Percentiles rank a stretch among this genome's conserved stretches.
Evolutionary conservation across 768 basidiomycete species (phyloP).

Genomic region (Russula foetens): DNA sequence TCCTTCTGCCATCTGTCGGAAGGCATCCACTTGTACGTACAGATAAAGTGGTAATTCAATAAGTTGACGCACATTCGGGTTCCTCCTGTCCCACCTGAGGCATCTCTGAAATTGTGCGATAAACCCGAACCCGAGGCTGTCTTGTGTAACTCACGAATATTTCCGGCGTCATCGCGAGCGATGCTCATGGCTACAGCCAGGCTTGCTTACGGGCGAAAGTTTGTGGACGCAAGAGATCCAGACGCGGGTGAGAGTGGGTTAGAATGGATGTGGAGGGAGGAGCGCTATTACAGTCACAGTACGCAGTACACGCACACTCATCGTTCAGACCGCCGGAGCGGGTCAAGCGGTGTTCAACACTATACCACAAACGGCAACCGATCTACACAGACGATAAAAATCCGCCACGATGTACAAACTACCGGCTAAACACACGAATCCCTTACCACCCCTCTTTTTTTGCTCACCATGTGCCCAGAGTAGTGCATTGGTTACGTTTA

Average conservation of each 20-base stretch:
- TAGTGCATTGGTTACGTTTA: constrained; percentile 40
- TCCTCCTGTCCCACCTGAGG: constrained; percentile 1
- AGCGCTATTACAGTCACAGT: background rate
- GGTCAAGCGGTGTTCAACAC: background rate
- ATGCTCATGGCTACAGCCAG: background rate
- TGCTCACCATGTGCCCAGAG: constrained; percentile 27
- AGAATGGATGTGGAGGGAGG: background rate
- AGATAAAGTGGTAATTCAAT: background rate
- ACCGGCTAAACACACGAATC: constrained; percentile 71
- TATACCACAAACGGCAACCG: background rate
- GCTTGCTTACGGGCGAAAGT: background rate
- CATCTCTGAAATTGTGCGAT: background rate
- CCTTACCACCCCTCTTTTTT: constrained; percentile 21
- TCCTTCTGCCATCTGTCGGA: background rate
- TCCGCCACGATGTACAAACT: constrained; percentile 95
- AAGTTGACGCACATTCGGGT: background rate
- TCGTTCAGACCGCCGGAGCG: background rate
- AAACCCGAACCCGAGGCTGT: constrained; percentile 2
- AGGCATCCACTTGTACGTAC: background rate
- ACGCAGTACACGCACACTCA: no score
- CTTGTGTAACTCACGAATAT: background rate
- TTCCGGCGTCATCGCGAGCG: constrained; percentile 2
- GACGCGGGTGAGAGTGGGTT: background rate
- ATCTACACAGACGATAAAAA: constrained; percentile 49
- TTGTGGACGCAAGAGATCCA: background rate